Base-by-base conservation (phyloP, 176 grass and related monocot species). In the Aegilops sharonensis region DNA sequence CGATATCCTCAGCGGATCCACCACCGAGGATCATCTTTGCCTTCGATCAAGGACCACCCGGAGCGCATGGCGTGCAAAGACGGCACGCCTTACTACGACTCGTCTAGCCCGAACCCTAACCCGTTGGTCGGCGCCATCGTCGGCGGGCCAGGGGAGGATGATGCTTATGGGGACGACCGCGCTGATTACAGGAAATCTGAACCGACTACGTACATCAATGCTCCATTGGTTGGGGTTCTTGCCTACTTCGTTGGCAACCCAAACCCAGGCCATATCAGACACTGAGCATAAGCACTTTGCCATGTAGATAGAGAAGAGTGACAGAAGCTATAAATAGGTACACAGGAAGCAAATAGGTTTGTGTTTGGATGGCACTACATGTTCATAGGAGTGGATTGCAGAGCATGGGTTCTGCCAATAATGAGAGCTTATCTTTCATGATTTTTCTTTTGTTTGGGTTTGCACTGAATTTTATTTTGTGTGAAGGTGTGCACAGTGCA, bases 201-300 rank as follows among this genome's bases (percentile, higher is more conserved):
- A 52, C 96, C 96, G 0, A 94, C 96, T 69, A 98, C 96, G 21
- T 98, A 98, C 68, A 98, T 98, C 73, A 98, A 98, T 72, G 96
- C 96, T 61, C 96, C 93, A 3, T 83, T 98, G 29, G 93, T 98
- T 17, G 93, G 96, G 72, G 93, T 84, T 34, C 90, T 98, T 30
- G 93, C 90, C 43, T 95, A 94, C 82, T 92, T 98, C 50, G 86
- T 89, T 84, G 90, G 81, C 66, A 88, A 95, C 50, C 93, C 91
- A 54, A 69, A 79, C 54, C 77, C 67, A 5, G 81, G 80, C 0
- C 68, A 72, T 25, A 21, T 48, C 68, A 76, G 8, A 29, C 85
- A 87, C 48, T 91, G 81, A 87, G 59, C 27, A 47, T 36, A 6
- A 56, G 42, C n/a, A 18, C 23, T 10, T 78, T 68, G 24, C 35